phyloP scores from a whole-genome alignment of 345 rosid genomes.

The Citrus glauca region DNA sequence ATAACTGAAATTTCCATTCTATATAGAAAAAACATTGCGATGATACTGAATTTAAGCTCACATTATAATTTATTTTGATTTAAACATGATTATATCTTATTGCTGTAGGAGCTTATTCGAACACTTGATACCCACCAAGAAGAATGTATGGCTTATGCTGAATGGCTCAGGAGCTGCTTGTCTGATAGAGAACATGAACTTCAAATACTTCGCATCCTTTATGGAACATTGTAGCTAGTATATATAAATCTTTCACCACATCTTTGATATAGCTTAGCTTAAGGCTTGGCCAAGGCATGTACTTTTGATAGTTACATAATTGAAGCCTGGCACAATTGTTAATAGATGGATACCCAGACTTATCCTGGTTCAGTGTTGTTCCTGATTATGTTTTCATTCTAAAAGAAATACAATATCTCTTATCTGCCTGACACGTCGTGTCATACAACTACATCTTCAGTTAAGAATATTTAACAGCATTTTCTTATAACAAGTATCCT shows the following conservation, averaged over 20 bases:
- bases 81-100: neutral
- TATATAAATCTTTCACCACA: neutral
- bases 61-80: neutral
- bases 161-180: neutral
- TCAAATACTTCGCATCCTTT: too few relatives aligned
- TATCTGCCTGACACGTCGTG: neutral
- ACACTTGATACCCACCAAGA: neutral
- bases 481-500: neutral
- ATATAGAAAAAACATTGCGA: neutral
- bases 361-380: neutral
- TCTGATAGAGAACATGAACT: too few relatives aligned
- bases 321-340: neutral
- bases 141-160: neutral
- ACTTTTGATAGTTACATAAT: neutral
- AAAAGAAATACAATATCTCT: neutral
- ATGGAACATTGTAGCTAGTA: neutral
- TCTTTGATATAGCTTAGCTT: too few relatives aligned
- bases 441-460: neutral
- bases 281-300: too few relatives aligned
- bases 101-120: neutral
- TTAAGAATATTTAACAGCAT: neutral
- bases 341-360: neutral
- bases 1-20: neutral
- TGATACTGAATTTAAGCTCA: neutral
- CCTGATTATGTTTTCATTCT: neutral